A percentile compares a stretch with the other conserved stretches of the same genome.
These are phyloP conservation scores for Pythium oligandrum DNA, from an alignment of 352 stramenopile species.

Conservation along the genomic window DNA sequence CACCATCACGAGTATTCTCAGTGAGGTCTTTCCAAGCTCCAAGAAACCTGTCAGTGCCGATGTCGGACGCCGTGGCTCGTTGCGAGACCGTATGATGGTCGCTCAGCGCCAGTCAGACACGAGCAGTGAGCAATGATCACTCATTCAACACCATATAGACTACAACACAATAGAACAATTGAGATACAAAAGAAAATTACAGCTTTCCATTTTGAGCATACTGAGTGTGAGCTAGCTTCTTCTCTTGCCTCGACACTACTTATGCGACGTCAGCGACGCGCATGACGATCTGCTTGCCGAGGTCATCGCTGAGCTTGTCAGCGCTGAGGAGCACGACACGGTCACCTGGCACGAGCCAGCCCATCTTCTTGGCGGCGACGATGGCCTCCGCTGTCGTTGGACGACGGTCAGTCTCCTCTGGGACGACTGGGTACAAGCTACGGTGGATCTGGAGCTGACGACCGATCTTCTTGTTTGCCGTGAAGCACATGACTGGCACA, in stretches of 20 bases:
- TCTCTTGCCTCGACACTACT: not conserved
- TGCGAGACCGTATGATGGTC: constrained; percentile 31
- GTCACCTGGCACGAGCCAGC: constrained; percentile 86
- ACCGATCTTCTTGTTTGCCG: constrained; percentile 81
- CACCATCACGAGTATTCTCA: constrained; percentile 27
- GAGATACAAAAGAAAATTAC: too few species aligned
- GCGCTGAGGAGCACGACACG: constrained; percentile 86
- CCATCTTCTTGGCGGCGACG: constrained; percentile 86
- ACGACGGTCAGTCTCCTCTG: constrained; percentile 45
- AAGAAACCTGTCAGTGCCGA: not conserved
- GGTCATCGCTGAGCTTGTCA: constrained; percentile 73
- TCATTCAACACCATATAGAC: too few species aligned
- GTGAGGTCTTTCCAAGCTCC: constrained; percentile 25
- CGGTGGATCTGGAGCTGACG: constrained; percentile 91
- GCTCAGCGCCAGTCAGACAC: not conserved
- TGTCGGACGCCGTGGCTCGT: constrained; percentile 19
- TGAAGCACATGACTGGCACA: constrained; percentile 91
- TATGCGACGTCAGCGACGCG: constrained; percentile 76
- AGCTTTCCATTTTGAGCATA: too few species aligned
- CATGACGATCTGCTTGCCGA: constrained; percentile 82
- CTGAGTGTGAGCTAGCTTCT: too few species aligned
- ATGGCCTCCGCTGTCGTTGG: constrained; percentile 85
- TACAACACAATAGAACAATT: too few species aligned
- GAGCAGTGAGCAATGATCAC: too few species aligned
- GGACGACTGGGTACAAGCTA: constrained; percentile 69